Evolutionary conservation across 106 monocot genomes (phyloP).

Genomic region (Iris macrosiphon): DNA sequence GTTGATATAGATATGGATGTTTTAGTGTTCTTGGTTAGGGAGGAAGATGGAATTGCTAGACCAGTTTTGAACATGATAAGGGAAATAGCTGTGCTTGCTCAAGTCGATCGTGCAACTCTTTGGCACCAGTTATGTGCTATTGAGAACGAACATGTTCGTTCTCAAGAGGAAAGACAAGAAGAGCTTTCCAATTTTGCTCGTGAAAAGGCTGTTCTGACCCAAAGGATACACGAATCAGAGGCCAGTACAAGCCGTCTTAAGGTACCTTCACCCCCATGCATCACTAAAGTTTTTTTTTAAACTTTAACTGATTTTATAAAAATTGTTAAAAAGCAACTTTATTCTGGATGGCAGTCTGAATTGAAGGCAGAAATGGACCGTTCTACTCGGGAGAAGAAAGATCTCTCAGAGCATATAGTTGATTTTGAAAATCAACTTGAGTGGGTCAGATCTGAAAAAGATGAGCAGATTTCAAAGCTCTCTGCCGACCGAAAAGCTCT

Average conservation of each 20-base stretch:
- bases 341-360: constrained; percentile 53
- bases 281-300: too few species aligned
- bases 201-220: constrained; percentile 53
- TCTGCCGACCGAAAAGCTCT: constrained; percentile 64
- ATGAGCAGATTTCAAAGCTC: constrained; percentile 73
- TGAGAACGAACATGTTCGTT: constrained; percentile 74
- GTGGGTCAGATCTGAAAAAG: constrained; percentile 87
- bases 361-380: constrained; percentile 64
- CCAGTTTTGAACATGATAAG: constrained; percentile 78
- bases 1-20: constrained; percentile 89
- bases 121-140: constrained; percentile 79
- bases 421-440: constrained; percentile 88
- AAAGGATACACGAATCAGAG: constrained; percentile 70
- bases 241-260: constrained; percentile 46
- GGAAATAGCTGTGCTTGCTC: constrained; percentile 64
- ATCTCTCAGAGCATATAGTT: constrained; percentile 54
- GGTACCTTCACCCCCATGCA: constrained; percentile 50
- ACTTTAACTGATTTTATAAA: too few species aligned
- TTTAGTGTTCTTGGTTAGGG: constrained; percentile 71
- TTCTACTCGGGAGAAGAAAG: constrained; percentile 69
- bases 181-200: constrained; percentile 44
- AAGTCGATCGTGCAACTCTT: constrained; percentile 74
- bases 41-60: constrained; percentile 73
- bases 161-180: constrained; percentile 51
- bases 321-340: too few species aligned